phyloP scores from a whole-genome alignment of 495 filamentous ascomycete species.

The Tirmania nivea region DNA sequence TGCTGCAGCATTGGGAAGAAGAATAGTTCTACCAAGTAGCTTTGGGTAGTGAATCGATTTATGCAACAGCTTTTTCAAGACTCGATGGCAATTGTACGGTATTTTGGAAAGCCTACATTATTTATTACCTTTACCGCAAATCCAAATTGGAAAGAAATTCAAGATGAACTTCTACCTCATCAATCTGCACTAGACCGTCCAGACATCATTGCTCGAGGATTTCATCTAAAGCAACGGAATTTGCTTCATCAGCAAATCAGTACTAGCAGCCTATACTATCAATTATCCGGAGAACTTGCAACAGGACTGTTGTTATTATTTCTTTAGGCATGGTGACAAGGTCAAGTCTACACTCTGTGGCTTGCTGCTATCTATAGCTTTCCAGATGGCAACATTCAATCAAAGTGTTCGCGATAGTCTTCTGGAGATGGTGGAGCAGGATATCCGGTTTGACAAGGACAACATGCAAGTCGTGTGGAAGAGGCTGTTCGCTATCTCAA shows the following conservation, averaged over 20 bases:
- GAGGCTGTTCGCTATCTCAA: constrained; percentile 11
- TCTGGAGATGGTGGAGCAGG: no score
- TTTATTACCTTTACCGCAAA: background rate
- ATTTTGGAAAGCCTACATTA: background rate
- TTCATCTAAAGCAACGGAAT: background rate
- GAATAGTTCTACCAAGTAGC: background rate
- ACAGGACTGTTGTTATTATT: no score
- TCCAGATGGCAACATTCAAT: no score
- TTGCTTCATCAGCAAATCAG: background rate
- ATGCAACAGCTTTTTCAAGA: background rate
- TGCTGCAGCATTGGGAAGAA: background rate
- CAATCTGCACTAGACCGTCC: background rate
- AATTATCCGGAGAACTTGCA: no score
- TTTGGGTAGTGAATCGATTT: background rate
- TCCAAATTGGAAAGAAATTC: no score
- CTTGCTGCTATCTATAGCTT: no score
- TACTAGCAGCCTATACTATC: no score
- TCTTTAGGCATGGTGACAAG: no score
- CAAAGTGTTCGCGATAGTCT: no score
- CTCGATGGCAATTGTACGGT: background rate
- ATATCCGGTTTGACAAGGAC: no score
- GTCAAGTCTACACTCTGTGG: no score
- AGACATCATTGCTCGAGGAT: background rate
- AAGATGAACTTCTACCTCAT: background rate
- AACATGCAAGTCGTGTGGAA: constrained; percentile 16